These are phyloP conservation scores for Scytalidium sp. DNA, from an alignment of 2,329 filamentous ascomycete genomes.

Conservation along the genomic window DNA sequence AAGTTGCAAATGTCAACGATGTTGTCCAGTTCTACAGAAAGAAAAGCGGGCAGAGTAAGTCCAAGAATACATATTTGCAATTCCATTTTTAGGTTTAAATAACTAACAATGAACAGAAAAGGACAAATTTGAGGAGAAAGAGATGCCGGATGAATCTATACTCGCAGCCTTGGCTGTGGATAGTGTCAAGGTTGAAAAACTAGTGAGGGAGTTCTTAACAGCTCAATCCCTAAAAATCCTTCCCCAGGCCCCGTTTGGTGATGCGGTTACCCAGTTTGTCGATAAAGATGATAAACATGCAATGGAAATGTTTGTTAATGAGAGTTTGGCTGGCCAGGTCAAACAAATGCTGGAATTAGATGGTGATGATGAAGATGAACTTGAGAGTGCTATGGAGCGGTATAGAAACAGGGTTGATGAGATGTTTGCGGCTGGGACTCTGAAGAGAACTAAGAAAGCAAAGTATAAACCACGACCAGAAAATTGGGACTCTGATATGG, in stretches of 20 bases:
- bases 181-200: slow-evolving; percentile 79
- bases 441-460: slow-evolving; percentile 49
- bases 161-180: slow-evolving; percentile 64
- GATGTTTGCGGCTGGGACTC: slow-evolving; percentile 61
- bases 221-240: slow-evolving; percentile 90
- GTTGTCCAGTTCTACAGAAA: slow-evolving; percentile 91
- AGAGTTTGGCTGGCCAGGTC: slow-evolving; percentile 68
- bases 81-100: not conserved
- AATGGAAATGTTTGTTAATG: slow-evolving; percentile 76
- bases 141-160: slow-evolving; percentile 62
- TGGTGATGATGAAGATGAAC: slow-evolving; percentile 64
- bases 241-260: slow-evolving; percentile 87
- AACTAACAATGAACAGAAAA: slow-evolving; percentile 27
- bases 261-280: slow-evolving; percentile 90
- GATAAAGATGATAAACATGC: slow-evolving; percentile 94
- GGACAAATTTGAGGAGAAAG: slow-evolving; percentile 43
- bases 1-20: slow-evolving; percentile 90
- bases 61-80: not conserved
- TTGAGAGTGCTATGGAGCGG: slow-evolving; percentile 71
- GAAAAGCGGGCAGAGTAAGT: slow-evolving; percentile 52
- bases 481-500: slow-evolving; percentile 84
- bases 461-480: slow-evolving; percentile 73
- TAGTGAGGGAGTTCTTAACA: slow-evolving; percentile 83
- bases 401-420: slow-evolving; percentile 69
- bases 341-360: slow-evolving; percentile 65